Percentiles rank a stretch among this genome's conserved stretches.
phyloP scores from a whole-genome alignment of 192 early-diverging fungal species.

The Backusella mclennaniae region DNA sequence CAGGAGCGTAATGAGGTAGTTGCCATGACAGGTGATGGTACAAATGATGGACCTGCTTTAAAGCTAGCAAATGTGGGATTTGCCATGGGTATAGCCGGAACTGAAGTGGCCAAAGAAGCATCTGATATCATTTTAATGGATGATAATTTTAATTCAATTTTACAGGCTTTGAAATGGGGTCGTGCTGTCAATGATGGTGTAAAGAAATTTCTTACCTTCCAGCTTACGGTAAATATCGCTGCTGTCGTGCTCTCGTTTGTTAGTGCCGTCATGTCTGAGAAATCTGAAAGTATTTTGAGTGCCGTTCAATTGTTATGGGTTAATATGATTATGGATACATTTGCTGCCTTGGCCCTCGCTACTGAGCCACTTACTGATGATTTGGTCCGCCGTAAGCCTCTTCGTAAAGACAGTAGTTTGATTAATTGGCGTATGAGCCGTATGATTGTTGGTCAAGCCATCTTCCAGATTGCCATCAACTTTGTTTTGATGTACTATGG shows the following conservation, averaged over 20 bases:
- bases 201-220: constrained; percentile 85
- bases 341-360: constrained; percentile 89
- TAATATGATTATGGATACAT: constrained; percentile 94
- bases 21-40: constrained; percentile 82
- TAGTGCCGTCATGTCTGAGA: constrained; percentile 65
- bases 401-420: constrained; percentile 69
- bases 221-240: constrained; percentile 81
- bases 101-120: constrained; percentile 83
- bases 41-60: constrained; percentile 87
- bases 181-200: constrained; percentile 81
- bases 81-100: constrained; percentile 90
- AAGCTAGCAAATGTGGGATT: constrained; percentile 91
- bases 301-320: constrained; percentile 95
- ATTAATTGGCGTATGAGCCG: constrained; percentile 90
- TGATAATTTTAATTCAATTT: constrained; percentile 84
- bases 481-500: constrained; percentile 59
- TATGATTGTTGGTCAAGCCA: constrained; percentile 87
- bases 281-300: constrained; percentile 73
- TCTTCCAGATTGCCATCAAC: constrained; percentile 86
- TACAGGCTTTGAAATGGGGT: constrained; percentile 80
- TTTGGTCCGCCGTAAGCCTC: constrained; percentile 77
- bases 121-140: constrained; percentile 86
- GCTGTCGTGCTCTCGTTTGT: constrained; percentile 73
- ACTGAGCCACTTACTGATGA: constrained; percentile 90
- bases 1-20: constrained; percentile 69